Evolutionary conservation across 2,329 filamentous ascomycete genomes (phyloP).

Genomic region (Dothidotthia symphoricarpi): DNA sequence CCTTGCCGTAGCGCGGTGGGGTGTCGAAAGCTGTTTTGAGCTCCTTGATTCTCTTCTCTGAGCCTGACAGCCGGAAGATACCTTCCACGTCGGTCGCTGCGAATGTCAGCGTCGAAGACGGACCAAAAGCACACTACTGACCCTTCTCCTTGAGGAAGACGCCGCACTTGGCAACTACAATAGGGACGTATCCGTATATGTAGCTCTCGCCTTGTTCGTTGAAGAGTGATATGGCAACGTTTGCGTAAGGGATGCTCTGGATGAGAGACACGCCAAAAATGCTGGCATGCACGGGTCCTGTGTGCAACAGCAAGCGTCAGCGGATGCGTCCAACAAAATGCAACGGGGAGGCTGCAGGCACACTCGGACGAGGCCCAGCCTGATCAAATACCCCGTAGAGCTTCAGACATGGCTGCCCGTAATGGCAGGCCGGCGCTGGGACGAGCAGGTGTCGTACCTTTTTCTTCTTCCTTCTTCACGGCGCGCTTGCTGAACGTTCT

Average conservation of each 20-base stretch:
- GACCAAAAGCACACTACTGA: conserved; percentile 42
- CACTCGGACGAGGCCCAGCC: conserved; percentile 15
- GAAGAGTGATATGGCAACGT: conserved; percentile 94
- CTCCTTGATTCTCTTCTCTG: conserved; percentile 97
- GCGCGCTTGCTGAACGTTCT: conserved; percentile 76
- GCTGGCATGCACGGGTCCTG: conserved; percentile 58
- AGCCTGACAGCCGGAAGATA: conserved; percentile 93
- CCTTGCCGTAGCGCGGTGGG: conserved; percentile 85
- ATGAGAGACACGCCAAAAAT: conserved; percentile 95
- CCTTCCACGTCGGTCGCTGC: conserved; percentile 90
- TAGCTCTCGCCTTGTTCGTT: conserved; percentile 92
- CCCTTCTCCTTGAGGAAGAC: conserved; percentile 98
- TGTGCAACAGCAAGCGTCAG: conserved; percentile 20
- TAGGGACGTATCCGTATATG: conserved; percentile 97
- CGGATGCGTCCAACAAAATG: conserved; percentile 16
- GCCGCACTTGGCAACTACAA: conserved; percentile 96
- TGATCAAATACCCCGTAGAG: conserved; percentile 8
- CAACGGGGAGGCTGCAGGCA: conserved; percentile 18
- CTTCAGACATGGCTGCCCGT: conserved; percentile 4
- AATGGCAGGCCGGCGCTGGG: conserved; percentile 4
- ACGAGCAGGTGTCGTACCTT: conserved; percentile 49
- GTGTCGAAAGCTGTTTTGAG: conserved; percentile 90
- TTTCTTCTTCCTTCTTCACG: conserved; percentile 61
- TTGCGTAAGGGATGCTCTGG: conserved; percentile 94
- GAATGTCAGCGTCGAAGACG: conserved; percentile 19